A percentile compares a stretch with the other conserved stretches of the same genome.
Conservation (phyloP, 257 asterid species). For the Solanum bukasovii region DNA sequence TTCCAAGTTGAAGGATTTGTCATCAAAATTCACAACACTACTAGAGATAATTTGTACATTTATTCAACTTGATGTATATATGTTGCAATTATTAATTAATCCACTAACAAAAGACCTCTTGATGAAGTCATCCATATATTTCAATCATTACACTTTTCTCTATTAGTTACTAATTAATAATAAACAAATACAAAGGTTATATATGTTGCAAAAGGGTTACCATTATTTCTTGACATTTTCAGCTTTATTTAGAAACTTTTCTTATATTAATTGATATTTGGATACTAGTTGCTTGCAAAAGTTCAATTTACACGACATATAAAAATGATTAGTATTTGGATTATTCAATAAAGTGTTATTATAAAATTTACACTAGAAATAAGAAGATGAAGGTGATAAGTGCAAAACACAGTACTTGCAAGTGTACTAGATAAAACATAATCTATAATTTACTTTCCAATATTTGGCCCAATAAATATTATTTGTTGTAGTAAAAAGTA, state of each 20-base stretch:
- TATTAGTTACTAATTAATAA: not conserved
- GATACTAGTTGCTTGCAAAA: no score
- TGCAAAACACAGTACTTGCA: not conserved
- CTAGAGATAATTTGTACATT: not conserved
- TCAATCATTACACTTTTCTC: slow-evolving; percentile 9
- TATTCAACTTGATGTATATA: not conserved
- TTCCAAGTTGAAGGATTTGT: not conserved
- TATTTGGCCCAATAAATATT: not conserved
- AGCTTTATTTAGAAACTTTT: not conserved
- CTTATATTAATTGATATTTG: no score
- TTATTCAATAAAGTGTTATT: not conserved
- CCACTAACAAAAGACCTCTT: not conserved
- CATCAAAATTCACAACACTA: not conserved
- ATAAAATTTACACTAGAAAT: not conserved
- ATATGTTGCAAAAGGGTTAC: not conserved
- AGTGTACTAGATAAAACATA: not conserved
- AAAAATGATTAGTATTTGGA: not conserved
- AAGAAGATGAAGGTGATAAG: not conserved
- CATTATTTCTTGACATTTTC: not conserved
- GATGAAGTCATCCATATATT: not conserved
- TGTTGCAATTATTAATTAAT: not conserved
- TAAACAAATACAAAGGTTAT: not conserved
- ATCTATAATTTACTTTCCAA: not conserved
- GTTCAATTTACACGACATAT: not conserved
- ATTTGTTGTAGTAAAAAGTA: no score